Evolutionary conservation across 352 stramenopile genomes (phyloP), one percentile per base, ranked within the genome.

Genomic region (Achlya hypogyna): DNA sequence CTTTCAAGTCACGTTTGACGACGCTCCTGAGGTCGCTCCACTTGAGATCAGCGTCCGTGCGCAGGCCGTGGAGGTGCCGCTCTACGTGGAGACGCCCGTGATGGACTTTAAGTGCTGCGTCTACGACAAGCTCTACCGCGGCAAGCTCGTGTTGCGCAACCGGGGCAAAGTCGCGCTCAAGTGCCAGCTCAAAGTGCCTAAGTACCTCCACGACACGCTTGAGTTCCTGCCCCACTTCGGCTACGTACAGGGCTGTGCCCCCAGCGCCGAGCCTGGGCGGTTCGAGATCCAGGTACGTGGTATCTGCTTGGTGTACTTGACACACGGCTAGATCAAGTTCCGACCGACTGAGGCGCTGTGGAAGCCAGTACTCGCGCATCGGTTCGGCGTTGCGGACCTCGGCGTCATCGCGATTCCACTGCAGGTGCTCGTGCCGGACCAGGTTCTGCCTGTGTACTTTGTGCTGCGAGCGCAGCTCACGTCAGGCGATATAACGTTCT

Each of bases 151-250:
- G 1, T 59, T 97, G 2, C 81, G 78, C 49, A 98, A 98, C 62
- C 84, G 91, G 16, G 89, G 87, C 12, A 94, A 91, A 69, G 84
- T 96, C 18, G 81, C 91, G 12, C 73, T 96, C 14, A 92, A 94
- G 62, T 78, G 91, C 23, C 76, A 90, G 29, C 64, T 95, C 1
- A 80, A 82, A 32, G 75, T 91, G 1, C 88, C 90, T 1, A 84
- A 86, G 49, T 53, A 69, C 4, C 74, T 97, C 0, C 64, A 72
- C 18, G 73, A 77, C 1, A 82, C 70, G 43, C 49, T 96, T 12
- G 86, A 95, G 59, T 94, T 96, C 53, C 71, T 82, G 18, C 91
- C 91, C 0, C 78, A 76, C 54, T 91, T 95, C 65, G 87, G 87
- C 3, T 97, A 89, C 66, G 81, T 96, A 0, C 90, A 98, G 58